Conservation (phyloP, 148 eudicot species). For the Rhododendron kiyosumense region DNA sequence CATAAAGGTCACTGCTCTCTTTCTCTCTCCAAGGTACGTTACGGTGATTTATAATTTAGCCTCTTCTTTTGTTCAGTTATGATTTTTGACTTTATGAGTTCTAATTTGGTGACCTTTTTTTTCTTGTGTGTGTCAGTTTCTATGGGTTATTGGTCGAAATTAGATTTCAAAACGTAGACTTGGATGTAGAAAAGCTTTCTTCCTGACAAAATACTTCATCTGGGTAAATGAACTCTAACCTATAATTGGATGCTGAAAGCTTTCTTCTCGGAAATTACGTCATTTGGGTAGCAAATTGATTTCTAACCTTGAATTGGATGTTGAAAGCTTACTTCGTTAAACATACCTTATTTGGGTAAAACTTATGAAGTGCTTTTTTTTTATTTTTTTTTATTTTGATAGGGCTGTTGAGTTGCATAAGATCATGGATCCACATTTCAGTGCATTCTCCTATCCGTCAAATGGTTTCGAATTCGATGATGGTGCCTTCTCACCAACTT, state of each 20-base stretch:
- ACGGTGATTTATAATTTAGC: background rate
- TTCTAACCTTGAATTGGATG: no score
- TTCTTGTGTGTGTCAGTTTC: background rate
- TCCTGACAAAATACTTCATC: no score
- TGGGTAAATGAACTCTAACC: background rate
- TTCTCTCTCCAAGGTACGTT: background rate
- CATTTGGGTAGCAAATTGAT: no score
- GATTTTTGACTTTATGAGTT: no score
- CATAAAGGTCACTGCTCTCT: background rate
- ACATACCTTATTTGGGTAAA: no score
- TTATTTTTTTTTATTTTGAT: background rate
- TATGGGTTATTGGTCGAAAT: background rate
- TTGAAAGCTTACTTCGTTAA: no score
- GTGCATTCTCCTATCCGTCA: conserved; percentile 1
- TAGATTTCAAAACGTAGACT: background rate
- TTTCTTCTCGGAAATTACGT: background rate
- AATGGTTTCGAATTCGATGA: conserved; percentile 6
- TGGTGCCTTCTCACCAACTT: conserved; percentile 16
- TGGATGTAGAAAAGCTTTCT: no score
- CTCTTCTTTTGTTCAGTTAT: background rate
- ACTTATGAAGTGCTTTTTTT: background rate
- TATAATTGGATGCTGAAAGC: no score
- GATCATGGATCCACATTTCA: conserved; percentile 7
- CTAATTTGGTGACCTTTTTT: background rate
- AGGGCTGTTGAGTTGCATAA: background rate